Evolutionary conservation across 179 eudicot species (phyloP), one percentile per base, ranked within the genome.

Genomic region (Silene coronaria): DNA sequence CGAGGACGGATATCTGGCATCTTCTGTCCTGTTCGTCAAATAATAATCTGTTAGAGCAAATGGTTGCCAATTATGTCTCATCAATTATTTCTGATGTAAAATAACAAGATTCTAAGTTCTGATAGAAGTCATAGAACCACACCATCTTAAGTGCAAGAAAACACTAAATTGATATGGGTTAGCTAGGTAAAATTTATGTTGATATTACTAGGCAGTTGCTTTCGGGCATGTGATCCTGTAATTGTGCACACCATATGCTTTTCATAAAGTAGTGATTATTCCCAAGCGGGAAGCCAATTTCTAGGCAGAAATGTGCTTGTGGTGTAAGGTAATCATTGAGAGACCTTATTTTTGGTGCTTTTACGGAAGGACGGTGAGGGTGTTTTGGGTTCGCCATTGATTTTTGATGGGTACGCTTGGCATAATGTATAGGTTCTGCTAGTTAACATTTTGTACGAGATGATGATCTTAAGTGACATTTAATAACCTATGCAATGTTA

Each of bases 11-110:
- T 64, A 21, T 75, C 22, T 65, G 22, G 11, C 60, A 38, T 17
- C 32, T 21, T 73, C 38, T 4, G 67, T 45, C 67, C 58, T 61
- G 10, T 34, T 11, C 23, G 3, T 60, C 23, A 23, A 69, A 36
- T 38, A 62, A 28, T 70, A 51, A 11, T 9, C 16, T 62, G 72
- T 11, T 7, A 28, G 55, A 11, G 67, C n/a, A 12, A 48, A 53
- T 71, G 48, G 5, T 30, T 30, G 51, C 6, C 57, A 46, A 0
- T 4, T 58, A 61, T 70, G 62, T 63, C 58, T 27, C 62, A n/a
- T 46, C 27, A 55, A 61, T 77, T 30, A 77, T 38, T 27, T 14
- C 63, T 67, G 27, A 67, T 67, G 53, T 68, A 22, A 32, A 22
- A 28, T 19, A 42, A 38, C 72, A 22, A 42, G 32, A 42, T 53